Percentiles rank a stretch among this genome's conserved stretches.
Conservation (phyloP, 2,329 filamentous ascomycete species). For the Dactylellina haptotyla region DNA sequence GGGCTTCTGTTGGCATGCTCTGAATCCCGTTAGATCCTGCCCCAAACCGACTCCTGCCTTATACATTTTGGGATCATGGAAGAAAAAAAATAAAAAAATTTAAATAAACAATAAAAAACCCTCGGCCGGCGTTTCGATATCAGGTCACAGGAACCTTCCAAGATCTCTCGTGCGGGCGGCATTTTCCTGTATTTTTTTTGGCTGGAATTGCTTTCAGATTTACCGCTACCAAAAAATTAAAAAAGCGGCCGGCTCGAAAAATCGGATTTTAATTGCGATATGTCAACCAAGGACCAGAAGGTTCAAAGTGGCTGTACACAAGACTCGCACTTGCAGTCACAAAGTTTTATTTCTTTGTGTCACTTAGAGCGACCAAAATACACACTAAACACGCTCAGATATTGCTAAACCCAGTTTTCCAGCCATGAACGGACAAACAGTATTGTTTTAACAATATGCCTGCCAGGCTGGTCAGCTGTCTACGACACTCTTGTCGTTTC, state of each 20-base stretch:
- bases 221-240: slow-evolving; percentile 1
- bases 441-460: neutral
- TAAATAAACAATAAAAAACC: neutral
- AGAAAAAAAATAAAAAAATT: too few relatives aligned
- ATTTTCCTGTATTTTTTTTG: too few relatives aligned
- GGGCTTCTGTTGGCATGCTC: too few relatives aligned
- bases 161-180: slow-evolving; percentile 7
- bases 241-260: neutral
- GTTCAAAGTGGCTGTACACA: slow-evolving; percentile 2
- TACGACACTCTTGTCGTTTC: neutral
- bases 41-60: slow-evolving; percentile 9
- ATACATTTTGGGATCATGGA: neutral
- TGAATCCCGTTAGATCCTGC: slow-evolving; percentile 24
- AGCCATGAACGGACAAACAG: too few relatives aligned
- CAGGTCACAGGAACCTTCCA: slow-evolving; percentile 7
- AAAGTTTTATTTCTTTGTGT: slow-evolving; percentile 39
- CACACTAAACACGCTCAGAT: slow-evolving; percentile 8
- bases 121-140: neutral
- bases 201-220: too few relatives aligned
- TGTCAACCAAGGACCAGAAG: slow-evolving; percentile 3
- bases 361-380: slow-evolving; percentile 1
- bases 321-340: slow-evolving; percentile 26
- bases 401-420: too few relatives aligned
- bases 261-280: slow-evolving; percentile 17
- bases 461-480: neutral